Conservation (phyloP, 139 green algal species). For the Edaphochlamys debaryana region DNA sequence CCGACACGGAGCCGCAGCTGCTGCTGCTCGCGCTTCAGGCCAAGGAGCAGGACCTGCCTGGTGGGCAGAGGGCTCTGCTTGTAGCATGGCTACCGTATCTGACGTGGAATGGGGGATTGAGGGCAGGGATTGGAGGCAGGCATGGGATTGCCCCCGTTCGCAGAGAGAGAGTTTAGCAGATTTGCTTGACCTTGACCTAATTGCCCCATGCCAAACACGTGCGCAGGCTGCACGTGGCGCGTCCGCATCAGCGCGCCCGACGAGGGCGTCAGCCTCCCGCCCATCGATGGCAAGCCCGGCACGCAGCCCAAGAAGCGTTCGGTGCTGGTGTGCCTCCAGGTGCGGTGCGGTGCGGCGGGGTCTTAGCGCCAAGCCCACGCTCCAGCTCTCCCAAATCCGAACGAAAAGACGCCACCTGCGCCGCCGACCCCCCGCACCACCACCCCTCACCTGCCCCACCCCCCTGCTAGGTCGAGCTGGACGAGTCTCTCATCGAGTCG, state of each 20-base stretch:
- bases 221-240: neutral
- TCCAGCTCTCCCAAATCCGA: neutral
- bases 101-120: too few species aligned
- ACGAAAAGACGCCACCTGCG: neutral
- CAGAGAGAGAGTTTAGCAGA: too few species aligned
- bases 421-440: neutral
- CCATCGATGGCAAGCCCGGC: neutral
- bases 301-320: neutral
- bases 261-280: neutral
- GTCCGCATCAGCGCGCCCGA: neutral
- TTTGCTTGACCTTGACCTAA: neutral
- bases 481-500: neutral
- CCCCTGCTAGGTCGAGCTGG: neutral
- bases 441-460: neutral
- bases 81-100: too few species aligned
- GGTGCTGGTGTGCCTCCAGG: neutral
- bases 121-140: too few species aligned
- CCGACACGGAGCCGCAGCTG: neutral
- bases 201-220: neutral
- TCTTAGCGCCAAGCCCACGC: neutral
- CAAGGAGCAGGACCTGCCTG: slow-evolving; percentile 30
- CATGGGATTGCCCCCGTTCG: too few species aligned
- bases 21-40: slow-evolving; percentile 25
- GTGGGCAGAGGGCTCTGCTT: neutral
- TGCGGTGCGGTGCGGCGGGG: neutral